Evolutionary conservation across 495 filamentous ascomycete species (phyloP), one percentile per base, ranked within the genome.

Genomic region (Aspergillus mulundensis): DNA sequence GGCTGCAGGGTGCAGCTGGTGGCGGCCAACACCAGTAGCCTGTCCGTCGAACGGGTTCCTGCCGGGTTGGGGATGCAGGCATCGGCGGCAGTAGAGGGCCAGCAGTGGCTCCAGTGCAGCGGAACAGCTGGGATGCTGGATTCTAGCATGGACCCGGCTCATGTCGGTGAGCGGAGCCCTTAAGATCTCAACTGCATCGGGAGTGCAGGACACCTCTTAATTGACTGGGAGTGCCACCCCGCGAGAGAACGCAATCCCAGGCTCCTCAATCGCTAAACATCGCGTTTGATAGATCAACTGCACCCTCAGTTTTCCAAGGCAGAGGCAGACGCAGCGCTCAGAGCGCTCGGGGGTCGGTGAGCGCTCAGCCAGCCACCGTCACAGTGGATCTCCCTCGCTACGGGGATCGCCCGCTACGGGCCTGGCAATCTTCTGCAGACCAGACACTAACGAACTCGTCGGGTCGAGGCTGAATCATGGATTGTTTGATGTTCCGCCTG

Each of bases 381-480:
- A n/a, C n/a, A 1, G 25, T 36, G 32, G 32, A 36, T 14, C 32
- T 36, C 12, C 32, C 12, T 30, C 12, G 36, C n/a, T n/a, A n/a
- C n/a, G n/a, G n/a, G n/a, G 8, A 32, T 56, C 32, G 28, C 25
- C 45, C 34, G 7, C 21, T 42, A 32, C 36, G 53, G 36, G 44
- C 46, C 53, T 50, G 53, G 23, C 53, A 56, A 56, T 56, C 44
- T 50, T 56, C 53, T 56, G 53, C 53, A 56, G 44, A 18, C 12
- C 28, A 42, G 25, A 28, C 25, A 28, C 25, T 28, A 28, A 28
- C 3, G 25, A 4, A 28, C 25, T 28, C n/a, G n/a, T n/a, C n/a
- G n/a, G n/a, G n/a, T n/a, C n/a, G n/a, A n/a, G n/a, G n/a, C n/a
- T n/a, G n/a, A n/a, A n/a, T n/a, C n/a, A n/a, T n/a, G n/a, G n/a